phyloP scores from a whole-genome alignment of 1,284 basidiomycete species.

The Marasmius oreades region DNA sequence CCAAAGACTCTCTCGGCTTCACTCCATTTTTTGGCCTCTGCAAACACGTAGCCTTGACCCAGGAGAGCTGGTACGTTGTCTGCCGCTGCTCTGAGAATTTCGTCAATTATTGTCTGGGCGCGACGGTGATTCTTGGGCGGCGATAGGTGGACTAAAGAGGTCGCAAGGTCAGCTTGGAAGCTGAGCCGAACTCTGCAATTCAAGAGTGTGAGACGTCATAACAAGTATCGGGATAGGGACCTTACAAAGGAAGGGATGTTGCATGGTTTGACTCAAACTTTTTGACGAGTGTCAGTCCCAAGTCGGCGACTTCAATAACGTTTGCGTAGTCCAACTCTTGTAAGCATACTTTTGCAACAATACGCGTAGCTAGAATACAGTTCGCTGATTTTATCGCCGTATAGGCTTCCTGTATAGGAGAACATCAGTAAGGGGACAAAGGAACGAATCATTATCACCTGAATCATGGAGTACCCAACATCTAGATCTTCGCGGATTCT shows the following conservation, averaged over 20 bases:
- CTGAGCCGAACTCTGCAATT: constrained; percentile 49
- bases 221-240: not conserved
- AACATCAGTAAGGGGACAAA: constrained; percentile 1
- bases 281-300: constrained; percentile 58
- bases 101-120: constrained; percentile 72
- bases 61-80: constrained; percentile 69
- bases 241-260: constrained; percentile 49
- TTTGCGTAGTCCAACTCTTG: constrained; percentile 77
- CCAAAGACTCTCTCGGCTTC: constrained; percentile 67
- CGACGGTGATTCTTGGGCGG: constrained; percentile 88
- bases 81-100: constrained; percentile 62
- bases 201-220: constrained; percentile 3
- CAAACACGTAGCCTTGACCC: constrained; percentile 72
- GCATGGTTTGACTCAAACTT: constrained; percentile 61
- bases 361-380: constrained; percentile 71
- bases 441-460: constrained; percentile 36
- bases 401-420: constrained; percentile 52
- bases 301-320: constrained; percentile 69
- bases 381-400: constrained; percentile 39
- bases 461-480: constrained; percentile 41
- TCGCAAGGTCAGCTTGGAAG: constrained; percentile 65
- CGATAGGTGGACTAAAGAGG: constrained; percentile 80
- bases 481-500: constrained; percentile 30
- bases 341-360: constrained; percentile 72
- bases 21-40: constrained; percentile 65